These are phyloP conservation scores for Aegilops umbellulata DNA, from an alignment of 176 grass and related monocot genomes.

Conservation along the genomic window DNA sequence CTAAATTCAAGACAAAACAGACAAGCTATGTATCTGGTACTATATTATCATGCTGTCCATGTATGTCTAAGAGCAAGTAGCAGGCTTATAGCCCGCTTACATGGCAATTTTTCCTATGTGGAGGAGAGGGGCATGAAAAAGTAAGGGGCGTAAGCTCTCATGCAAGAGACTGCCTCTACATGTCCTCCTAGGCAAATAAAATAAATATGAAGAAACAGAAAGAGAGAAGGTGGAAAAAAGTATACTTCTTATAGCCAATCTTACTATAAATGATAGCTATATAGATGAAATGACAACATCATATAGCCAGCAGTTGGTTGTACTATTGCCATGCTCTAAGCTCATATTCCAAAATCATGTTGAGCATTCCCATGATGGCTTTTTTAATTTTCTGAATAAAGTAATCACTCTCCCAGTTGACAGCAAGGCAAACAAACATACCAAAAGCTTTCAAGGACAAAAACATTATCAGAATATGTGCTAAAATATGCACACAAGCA, in stretches of 20 bases:
- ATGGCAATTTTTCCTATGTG: no score
- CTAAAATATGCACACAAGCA: constrained; percentile 2
- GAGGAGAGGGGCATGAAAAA: no score
- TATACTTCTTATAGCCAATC: no score
- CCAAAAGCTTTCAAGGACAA: neutral
- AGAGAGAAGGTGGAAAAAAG: no score
- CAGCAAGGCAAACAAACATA: constrained; percentile 24
- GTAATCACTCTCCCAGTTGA: neutral
- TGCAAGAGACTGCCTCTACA: no score
- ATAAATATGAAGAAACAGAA: no score
- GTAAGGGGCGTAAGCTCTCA: no score
- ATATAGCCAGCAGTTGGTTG: no score
- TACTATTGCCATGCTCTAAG: neutral
- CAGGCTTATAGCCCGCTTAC: no score
- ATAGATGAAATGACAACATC: no score
- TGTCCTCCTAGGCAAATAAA: no score
- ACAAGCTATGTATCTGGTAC: neutral
- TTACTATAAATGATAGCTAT: no score
- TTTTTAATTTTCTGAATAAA: neutral
- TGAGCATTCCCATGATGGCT: neutral
- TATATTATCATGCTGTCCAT: neutral
- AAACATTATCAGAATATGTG: neutral
- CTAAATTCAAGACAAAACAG: constrained; percentile 10
- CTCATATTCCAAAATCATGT: constrained; percentile 4
- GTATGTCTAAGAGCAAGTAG: neutral